These are phyloP conservation scores for Fusarium beomiforme DNA, from an alignment of 2,329 filamentous ascomycete species.

Conservation along the genomic window DNA sequence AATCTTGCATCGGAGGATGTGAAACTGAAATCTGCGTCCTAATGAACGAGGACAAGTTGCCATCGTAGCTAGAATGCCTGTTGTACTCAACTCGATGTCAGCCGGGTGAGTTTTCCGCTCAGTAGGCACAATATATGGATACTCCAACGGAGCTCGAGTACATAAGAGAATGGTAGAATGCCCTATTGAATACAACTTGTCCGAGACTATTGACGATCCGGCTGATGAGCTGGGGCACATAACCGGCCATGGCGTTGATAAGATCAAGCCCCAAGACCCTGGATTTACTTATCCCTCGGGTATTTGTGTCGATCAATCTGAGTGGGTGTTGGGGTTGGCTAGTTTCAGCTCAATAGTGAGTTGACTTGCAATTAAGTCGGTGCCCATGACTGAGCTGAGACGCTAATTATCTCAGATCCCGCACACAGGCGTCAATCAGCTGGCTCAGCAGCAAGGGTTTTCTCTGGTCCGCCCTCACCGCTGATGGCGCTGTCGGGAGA, in stretches of 20 bases:
- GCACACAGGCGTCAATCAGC: not conserved
- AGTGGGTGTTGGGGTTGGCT: conserved; percentile 15
- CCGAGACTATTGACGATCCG: conserved; percentile 14
- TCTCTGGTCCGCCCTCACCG: conserved; percentile 13
- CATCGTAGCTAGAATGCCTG: not conserved
- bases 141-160: not conserved
- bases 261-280: conserved; percentile 36
- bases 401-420: conserved; percentile 20
- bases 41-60: conserved; percentile 2
- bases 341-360: conserved; percentile 20
- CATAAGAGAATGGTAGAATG: not conserved
- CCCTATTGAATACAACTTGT: conserved; percentile 9
- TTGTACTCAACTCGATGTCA: not conserved
- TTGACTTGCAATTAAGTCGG: not conserved
- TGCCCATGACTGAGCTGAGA: conserved; percentile 19
- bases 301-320: conserved; percentile 34
- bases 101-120: not conserved
- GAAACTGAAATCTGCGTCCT: conserved; percentile 9
- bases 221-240: conserved; percentile 15
- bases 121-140: not conserved
- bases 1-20: not conserved
- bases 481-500: conserved; percentile 5
- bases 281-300: conserved; percentile 16
- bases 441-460: conserved; percentile 4
- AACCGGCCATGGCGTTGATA: conserved; percentile 26